Conservation (phyloP, 2,329 filamentous ascomycete species). For the Calonectria pauciramosa region DNA sequence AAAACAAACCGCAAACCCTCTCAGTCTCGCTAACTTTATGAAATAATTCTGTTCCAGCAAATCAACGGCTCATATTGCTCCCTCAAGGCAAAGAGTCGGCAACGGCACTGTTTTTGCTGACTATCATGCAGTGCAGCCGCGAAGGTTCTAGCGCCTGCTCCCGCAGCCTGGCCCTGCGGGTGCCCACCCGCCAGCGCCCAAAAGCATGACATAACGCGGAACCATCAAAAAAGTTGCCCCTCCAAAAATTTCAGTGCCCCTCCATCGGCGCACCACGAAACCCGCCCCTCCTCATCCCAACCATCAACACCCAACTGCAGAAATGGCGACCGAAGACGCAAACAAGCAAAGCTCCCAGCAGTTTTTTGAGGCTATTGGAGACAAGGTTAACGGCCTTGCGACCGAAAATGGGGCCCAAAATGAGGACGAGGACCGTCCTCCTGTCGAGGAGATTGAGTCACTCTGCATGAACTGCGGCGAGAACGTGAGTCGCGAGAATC, state of each 20-base stretch:
- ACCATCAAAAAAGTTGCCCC: conserved; percentile 41
- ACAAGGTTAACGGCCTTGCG: conserved; percentile 69
- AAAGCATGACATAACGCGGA: conserved; percentile 46
- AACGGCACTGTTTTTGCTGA: conserved; percentile 2
- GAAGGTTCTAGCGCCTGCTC: conserved; percentile 44
- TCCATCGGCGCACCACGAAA: conserved; percentile 38
- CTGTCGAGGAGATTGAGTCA: conserved; percentile 80
- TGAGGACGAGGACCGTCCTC: conserved; percentile 60
- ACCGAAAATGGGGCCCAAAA: conserved; percentile 52
- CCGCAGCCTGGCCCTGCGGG: conserved; percentile 16
- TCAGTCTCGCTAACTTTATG: conserved; percentile 71
- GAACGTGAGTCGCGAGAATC: conserved; percentile 67
- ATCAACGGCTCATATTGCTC: background rate
- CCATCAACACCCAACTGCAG: conserved; percentile 32
- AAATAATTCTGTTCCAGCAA: conserved; percentile 39
- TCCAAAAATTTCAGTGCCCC: conserved; percentile 51
- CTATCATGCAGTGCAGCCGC: conserved; percentile 18
- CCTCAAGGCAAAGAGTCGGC: conserved; percentile 15
- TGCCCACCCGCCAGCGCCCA: conserved; percentile 6
- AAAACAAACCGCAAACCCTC: conserved; percentile 56
- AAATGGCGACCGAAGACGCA: conserved; percentile 59
- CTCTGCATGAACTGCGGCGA: conserved; percentile 90
- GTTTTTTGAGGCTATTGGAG: conserved; percentile 74
- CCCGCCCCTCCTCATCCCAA: conserved; percentile 27
- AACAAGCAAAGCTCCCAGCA: conserved; percentile 60